Percentiles rank a stretch among this genome's conserved stretches.
Conservation (phyloP, 2,329 filamentous ascomycete genomes). For the Botrytis sinoallii region DNA sequence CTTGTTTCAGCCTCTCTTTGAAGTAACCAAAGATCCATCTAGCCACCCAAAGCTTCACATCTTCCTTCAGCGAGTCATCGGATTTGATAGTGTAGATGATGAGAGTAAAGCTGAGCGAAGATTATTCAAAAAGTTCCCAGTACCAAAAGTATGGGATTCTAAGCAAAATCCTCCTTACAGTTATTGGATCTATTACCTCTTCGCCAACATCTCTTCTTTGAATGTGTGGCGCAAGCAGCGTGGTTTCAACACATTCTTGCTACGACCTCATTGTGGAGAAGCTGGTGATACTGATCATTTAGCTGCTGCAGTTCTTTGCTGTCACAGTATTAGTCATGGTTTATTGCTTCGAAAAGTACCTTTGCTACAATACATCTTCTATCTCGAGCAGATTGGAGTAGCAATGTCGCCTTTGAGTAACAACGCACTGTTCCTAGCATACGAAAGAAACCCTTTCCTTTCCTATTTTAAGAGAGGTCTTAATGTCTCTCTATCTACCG, state of each 20-base stretch:
- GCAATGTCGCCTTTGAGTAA: slow-evolving; percentile 99
- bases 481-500: slow-evolving; percentile 93
- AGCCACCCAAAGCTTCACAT: slow-evolving; percentile 91
- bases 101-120: slow-evolving; percentile 95
- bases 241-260: slow-evolving; percentile 91
- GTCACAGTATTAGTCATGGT: slow-evolving; percentile 95
- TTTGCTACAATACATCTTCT: slow-evolving; percentile 93
- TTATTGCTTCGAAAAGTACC: slow-evolving; percentile 91
- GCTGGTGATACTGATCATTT: slow-evolving; percentile 96
- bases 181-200: slow-evolving; percentile 98
- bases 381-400: slow-evolving; percentile 95
- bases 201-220: slow-evolving; percentile 87
- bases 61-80: slow-evolving; percentile 91
- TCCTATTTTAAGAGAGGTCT: slow-evolving; percentile 93
- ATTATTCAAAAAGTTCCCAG: slow-evolving; percentile 92
- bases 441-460: slow-evolving; percentile 94
- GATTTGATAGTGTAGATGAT: slow-evolving; percentile 96
- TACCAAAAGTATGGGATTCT: slow-evolving; percentile 82
- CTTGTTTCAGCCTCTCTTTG: slow-evolving; percentile 89
- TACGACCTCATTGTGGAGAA: slow-evolving; percentile 93
- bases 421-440: slow-evolving; percentile 92
- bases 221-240: slow-evolving; percentile 88
- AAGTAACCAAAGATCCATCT: slow-evolving; percentile 83
- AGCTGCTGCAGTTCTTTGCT: slow-evolving; percentile 85
- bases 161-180: slow-evolving; percentile 97